Percentiles rank a stretch among this genome's conserved stretches.
Evolutionary conservation across 2,329 filamentous ascomycete genomes (phyloP).

Genomic region (Didymosphaeria variabile): DNA sequence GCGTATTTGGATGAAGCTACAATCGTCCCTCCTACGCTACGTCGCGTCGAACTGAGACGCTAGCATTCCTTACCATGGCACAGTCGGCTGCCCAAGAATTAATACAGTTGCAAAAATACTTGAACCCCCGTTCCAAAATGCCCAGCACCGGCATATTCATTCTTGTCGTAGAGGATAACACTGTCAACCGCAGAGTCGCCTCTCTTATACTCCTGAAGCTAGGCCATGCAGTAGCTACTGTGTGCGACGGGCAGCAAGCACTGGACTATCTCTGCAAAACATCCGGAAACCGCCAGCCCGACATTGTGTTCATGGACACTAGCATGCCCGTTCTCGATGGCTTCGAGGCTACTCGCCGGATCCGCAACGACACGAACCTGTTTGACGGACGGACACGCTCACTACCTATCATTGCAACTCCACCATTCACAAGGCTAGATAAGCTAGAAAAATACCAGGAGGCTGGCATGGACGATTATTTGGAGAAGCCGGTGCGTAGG

Average conservation of each 20-base stretch:
- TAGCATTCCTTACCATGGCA: neutral
- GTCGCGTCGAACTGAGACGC: neutral
- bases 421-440: neutral
- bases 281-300: neutral
- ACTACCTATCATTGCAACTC: neutral
- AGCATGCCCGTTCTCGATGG: neutral
- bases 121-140: neutral
- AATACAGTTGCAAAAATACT: neutral
- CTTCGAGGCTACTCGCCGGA: neutral
- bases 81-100: neutral
- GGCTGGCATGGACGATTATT: neutral
- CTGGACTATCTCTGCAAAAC: neutral
- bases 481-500: neutral
- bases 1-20: too few relatives aligned
- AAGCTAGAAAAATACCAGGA: neutral
- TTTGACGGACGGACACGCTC: neutral
- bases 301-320: neutral
- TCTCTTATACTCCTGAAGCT: neutral
- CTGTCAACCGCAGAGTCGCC: neutral
- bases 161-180: neutral
- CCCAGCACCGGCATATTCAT: neutral
- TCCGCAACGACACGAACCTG: neutral
- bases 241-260: neutral
- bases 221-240: neutral
- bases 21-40: too few relatives aligned